These are phyloP conservation scores for Globisporangium spinosum DNA, from an alignment of 352 stramenopile species.

Conservation along the genomic window DNA sequence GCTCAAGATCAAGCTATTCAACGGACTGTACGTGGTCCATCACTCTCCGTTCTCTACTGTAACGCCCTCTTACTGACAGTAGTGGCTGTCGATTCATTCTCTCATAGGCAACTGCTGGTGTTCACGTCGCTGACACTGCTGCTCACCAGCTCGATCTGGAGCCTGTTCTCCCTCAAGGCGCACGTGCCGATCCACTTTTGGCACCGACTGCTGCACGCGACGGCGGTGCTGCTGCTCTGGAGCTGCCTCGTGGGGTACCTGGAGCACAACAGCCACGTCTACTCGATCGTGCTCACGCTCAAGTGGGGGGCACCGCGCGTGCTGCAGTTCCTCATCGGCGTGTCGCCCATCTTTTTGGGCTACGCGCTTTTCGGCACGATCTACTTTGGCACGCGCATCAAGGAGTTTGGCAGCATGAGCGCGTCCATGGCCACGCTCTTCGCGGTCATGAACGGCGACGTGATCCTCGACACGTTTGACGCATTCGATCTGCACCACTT, in stretches of 20 bases:
- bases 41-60: not conserved
- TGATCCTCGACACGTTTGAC: constrained; percentile 90
- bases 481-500: constrained; percentile 73
- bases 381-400: constrained; percentile 83
- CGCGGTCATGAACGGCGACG: constrained; percentile 88
- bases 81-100: too few relatives aligned
- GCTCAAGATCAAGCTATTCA: constrained; percentile 66
- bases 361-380: constrained; percentile 88
- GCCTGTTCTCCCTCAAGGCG: constrained; percentile 62
- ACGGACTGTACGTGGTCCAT: constrained; percentile 48
- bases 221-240: constrained; percentile 78
- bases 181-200: constrained; percentile 71
- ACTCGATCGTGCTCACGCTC: constrained; percentile 90
- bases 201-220: constrained; percentile 70
- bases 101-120: constrained; percentile 57
- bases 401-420: constrained; percentile 66
- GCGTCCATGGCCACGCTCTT: constrained; percentile 84
- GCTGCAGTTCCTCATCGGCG: constrained; percentile 83
- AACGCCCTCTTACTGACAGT: not conserved
- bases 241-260: constrained; percentile 81
- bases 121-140: constrained; percentile 46
- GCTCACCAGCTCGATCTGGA: constrained; percentile 65
- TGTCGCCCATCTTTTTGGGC: constrained; percentile 85
- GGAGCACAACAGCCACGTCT: constrained; percentile 84
- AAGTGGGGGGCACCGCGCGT: constrained; percentile 76